phyloP scores from a whole-genome alignment of 202 grass and related monocot species.

The Elaeis oleifera region DNA sequence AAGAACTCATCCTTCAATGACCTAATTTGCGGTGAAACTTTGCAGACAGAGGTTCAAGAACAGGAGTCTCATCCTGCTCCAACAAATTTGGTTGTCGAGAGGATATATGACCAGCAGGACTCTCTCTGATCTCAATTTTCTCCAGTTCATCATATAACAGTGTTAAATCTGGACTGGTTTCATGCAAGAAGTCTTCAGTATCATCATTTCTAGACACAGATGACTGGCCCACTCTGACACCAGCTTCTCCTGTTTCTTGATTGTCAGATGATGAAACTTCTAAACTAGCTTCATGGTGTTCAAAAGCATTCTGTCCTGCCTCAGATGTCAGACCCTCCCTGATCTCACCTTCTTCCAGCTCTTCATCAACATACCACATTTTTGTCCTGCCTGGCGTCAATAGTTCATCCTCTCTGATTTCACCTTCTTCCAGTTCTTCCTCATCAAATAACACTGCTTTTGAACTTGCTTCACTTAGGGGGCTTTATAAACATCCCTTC shows the following conservation, averaged over 20 bases:
- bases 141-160: constrained; percentile 13
- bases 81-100: constrained; percentile 5
- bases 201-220: constrained; percentile 12
- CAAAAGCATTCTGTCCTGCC: background rate
- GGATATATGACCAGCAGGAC: constrained; percentile 12
- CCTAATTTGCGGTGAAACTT: too few species aligned
- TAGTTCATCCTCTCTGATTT: constrained; percentile 29
- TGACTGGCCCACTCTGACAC: constrained; percentile 6
- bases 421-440: constrained; percentile 44
- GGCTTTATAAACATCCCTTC: too few species aligned
- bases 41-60: too few species aligned
- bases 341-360: constrained; percentile 49
- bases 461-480: background rate
- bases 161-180: constrained; percentile 7
- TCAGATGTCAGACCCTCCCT: constrained; percentile 13
- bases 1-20: constrained; percentile 1
- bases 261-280: constrained; percentile 15
- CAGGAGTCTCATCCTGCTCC: background rate
- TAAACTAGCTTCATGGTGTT: constrained; percentile 1
- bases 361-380: constrained; percentile 8
- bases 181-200: background rate
- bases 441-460: constrained; percentile 7
- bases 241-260: constrained; percentile 9
- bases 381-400: too few species aligned
- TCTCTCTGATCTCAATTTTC: constrained; percentile 26